A percentile compares a stretch with the other conserved stretches of the same genome.
Conservation (phyloP, 2,329 filamentous ascomycete genomes). For the Microdochium nivale region DNA sequence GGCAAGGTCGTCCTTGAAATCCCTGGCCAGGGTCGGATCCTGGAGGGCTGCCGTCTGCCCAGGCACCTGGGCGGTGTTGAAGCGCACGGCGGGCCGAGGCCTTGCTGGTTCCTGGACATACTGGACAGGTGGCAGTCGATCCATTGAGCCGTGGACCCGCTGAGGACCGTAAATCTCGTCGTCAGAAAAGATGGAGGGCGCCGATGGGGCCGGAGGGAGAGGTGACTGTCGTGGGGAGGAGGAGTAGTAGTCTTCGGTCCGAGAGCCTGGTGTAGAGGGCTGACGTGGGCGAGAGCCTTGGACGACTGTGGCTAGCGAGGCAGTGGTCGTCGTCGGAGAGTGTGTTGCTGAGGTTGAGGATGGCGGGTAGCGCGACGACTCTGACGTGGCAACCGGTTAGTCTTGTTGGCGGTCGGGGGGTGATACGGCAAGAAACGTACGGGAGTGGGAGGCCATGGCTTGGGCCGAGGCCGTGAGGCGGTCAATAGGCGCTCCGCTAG, state of each 20-base stretch:
- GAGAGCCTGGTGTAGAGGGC: conserved; percentile 5
- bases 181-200: conserved; percentile 21
- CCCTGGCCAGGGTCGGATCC: conserved; percentile 13
- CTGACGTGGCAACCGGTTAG: conserved; percentile 8
- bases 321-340: conserved; percentile 9
- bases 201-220: conserved; percentile 9
- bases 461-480: background rate
- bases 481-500: background rate
- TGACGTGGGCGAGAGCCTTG: conserved; percentile 13
- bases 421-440: background rate
- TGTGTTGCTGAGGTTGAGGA: background rate
- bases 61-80: conserved; percentile 29
- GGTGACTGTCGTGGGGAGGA: background rate
- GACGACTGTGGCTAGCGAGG: conserved; percentile 17
- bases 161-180: conserved; percentile 36
- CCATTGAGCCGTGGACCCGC: conserved; percentile 21
- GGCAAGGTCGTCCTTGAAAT: conserved; percentile 43
- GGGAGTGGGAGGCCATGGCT: background rate
- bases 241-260: conserved; percentile 10
- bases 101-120: conserved; percentile 11
- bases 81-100: conserved; percentile 20
- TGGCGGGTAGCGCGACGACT: conserved; percentile 6
- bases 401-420: background rate
- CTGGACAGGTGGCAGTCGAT: conserved; percentile 15
- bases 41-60: conserved; percentile 18